phyloP scores from a whole-genome alignment of 2,329 filamentous ascomycete species.

The Fusarium verticillioides region DNA sequence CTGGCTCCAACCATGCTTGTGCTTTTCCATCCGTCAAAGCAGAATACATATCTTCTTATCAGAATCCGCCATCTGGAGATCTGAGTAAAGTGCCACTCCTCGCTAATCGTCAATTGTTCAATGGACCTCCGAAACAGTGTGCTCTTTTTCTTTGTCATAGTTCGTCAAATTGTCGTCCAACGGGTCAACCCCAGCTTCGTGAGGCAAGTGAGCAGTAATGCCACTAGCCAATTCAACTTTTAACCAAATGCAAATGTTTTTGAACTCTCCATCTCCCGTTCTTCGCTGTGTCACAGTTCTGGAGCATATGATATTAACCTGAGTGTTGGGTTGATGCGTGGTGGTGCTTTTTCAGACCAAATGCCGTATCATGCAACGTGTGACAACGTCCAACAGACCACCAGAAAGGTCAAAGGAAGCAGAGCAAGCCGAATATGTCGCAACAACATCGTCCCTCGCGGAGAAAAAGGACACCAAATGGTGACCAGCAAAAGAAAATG shows the following conservation, averaged over 20 bases:
- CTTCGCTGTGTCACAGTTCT: not conserved
- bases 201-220: constrained; percentile 7
- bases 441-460: constrained; percentile 20
- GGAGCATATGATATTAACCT: not conserved
- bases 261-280: not conserved
- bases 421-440: not conserved
- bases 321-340: not conserved
- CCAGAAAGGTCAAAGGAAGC: not conserved
- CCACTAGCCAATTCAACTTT: constrained; percentile 13
- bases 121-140: not conserved
- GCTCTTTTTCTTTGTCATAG: constrained; percentile 33
- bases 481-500: constrained; percentile 15
- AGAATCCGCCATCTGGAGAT: not conserved
- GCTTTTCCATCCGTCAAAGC: constrained; percentile 19
- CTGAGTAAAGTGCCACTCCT: not conserved
- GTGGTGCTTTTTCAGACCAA: constrained; percentile 5
- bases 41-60: constrained; percentile 7
- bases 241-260: constrained; percentile 8
- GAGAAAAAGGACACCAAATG: constrained; percentile 2
- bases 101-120: constrained; percentile 22
- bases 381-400: not conserved
- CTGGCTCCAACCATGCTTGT: constrained; percentile 37
- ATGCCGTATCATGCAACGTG: not conserved
- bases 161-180: constrained; percentile 29
- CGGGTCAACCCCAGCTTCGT: not conserved